These are phyloP conservation scores for Salix exigua DNA, from an alignment of 345 rosid genomes.

Conservation along the genomic window DNA sequence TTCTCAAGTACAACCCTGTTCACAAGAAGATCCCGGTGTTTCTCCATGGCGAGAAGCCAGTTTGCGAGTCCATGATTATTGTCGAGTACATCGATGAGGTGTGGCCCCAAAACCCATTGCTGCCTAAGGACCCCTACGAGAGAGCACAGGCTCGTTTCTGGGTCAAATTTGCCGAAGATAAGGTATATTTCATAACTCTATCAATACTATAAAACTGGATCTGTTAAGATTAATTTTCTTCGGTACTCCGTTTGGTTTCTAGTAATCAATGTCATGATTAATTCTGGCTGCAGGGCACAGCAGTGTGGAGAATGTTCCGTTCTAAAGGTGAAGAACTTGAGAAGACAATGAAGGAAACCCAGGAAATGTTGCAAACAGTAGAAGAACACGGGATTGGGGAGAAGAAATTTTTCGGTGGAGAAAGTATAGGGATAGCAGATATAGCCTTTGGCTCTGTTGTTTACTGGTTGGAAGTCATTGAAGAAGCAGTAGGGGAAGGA, in stretches of 20 bases:
- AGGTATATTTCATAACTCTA: too few species aligned
- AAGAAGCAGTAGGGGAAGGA: not conserved
- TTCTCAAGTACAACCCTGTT: slow-evolving; percentile 7
- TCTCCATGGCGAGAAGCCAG: not conserved
- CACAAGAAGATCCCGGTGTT: not conserved
- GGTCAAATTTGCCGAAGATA: not conserved
- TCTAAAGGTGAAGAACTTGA: not conserved
- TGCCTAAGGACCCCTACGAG: not conserved
- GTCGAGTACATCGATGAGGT: slow-evolving; percentile 1
- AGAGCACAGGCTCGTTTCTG: slow-evolving; percentile 4
- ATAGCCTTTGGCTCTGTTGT: not conserved
- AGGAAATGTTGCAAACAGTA: not conserved
- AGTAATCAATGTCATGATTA: not conserved
- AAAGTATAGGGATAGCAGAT: not conserved
- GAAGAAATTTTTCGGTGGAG: not conserved
- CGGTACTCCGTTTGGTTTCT: not conserved
- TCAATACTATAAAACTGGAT: too few species aligned
- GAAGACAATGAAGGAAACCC: not conserved
- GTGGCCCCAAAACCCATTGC: not conserved
- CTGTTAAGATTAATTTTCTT: not conserved
- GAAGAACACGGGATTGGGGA: not conserved
- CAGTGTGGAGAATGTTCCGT: not conserved
- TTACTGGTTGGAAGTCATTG: not conserved
- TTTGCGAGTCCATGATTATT: slow-evolving; percentile 4
- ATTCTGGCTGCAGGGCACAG: not conserved